These are phyloP conservation scores for Cymbidium sinense DNA, from an alignment of 106 monocot species.

Conservation along the genomic window DNA sequence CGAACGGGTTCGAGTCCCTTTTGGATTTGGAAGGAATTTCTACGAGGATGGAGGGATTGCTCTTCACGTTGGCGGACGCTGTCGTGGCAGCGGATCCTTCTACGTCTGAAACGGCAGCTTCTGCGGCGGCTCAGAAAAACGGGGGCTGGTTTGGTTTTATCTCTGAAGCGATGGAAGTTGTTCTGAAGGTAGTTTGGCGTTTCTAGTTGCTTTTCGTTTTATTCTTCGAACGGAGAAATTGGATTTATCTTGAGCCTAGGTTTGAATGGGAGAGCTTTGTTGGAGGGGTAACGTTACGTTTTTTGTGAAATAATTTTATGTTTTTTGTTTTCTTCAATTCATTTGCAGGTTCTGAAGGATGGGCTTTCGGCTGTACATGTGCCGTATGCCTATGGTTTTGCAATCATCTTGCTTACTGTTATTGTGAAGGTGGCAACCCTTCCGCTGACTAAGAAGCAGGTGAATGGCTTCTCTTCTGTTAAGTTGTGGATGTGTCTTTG, in stretches of 20 bases:
- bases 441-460: conserved; percentile 93
- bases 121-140: conserved; percentile 53
- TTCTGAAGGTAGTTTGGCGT: conserved; percentile 56
- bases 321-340: background rate
- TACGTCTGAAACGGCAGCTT: conserved; percentile 16
- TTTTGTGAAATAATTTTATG: background rate
- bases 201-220: background rate
- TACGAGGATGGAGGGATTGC: conserved; percentile 53
- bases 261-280: background rate
- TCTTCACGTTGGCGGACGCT: conserved; percentile 90
- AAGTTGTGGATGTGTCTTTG: too few species aligned
- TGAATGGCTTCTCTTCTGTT: conserved; percentile 9
- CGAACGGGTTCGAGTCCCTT: conserved; percentile 11
- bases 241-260: background rate
- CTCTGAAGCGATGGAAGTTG: conserved; percentile 86
- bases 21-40: conserved; percentile 42
- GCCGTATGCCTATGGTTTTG: conserved; percentile 94
- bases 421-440: conserved; percentile 79
- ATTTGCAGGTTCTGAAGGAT: conserved; percentile 77
- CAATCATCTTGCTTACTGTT: conserved; percentile 90
- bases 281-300: background rate
- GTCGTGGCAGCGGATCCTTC: conserved; percentile 53
- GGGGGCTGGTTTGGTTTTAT: conserved; percentile 98
- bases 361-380: conserved; percentile 69
- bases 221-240: background rate